Evolutionary conservation across 2,329 filamentous ascomycete genomes (phyloP).

Genomic region (Calonectria multiphialidica): DNA sequence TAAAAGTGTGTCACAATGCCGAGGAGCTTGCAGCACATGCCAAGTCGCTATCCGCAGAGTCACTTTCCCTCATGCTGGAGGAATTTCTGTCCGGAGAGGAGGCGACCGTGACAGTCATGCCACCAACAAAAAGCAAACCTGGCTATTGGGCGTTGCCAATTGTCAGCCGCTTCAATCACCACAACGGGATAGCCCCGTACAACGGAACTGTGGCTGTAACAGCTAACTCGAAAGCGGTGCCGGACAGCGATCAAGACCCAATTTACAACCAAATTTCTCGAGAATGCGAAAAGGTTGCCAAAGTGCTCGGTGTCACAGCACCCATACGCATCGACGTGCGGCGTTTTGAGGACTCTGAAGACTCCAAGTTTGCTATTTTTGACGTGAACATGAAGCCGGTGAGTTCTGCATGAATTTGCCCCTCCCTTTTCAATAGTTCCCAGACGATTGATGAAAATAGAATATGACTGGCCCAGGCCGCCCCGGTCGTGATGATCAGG

Average conservation of each 20-base stretch:
- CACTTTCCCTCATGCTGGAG: conserved; percentile 53
- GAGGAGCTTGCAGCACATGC: conserved; percentile 25
- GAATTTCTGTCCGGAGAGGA: conserved; percentile 62
- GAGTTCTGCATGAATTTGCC: conserved; percentile 33
- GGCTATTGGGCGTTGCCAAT: conserved; percentile 57
- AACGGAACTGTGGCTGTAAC: conserved; percentile 35
- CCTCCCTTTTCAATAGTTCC: neutral
- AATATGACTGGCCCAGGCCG: conserved; percentile 35
- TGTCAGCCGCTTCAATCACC: conserved; percentile 35
- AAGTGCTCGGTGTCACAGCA: conserved; percentile 54
- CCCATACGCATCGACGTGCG: conserved; percentile 61
- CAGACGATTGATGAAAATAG: conserved; percentile 16
- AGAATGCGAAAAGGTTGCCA: conserved; percentile 56
- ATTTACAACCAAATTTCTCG: conserved; percentile 42
- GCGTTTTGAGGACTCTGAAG: conserved; percentile 45
- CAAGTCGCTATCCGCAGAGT: conserved; percentile 19
- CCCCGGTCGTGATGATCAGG: conserved; percentile 32
- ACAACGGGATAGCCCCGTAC: conserved; percentile 33
- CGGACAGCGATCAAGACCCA: conserved; percentile 32
- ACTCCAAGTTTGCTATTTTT: conserved; percentile 58
- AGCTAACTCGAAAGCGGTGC: conserved; percentile 57
- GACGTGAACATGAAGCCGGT: conserved; percentile 66
- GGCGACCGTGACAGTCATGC: conserved; percentile 64
- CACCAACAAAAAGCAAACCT: conserved; percentile 48
- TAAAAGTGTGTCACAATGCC: conserved; percentile 27